These are phyloP conservation scores for Blastomyces emzantsi DNA, from an alignment of 2,329 filamentous ascomycete species.

Conservation along the genomic window DNA sequence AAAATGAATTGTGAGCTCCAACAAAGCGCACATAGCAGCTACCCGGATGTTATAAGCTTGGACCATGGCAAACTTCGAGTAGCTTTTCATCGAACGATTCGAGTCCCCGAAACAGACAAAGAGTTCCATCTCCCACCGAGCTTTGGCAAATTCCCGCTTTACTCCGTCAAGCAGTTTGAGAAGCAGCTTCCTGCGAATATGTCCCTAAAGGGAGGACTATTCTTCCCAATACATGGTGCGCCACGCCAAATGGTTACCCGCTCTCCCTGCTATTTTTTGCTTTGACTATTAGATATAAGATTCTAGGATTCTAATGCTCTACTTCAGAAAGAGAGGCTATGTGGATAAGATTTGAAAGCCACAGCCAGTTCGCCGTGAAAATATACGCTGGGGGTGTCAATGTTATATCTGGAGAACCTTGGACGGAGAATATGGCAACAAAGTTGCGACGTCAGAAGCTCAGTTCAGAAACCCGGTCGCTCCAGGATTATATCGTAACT, in stretches of 20 bases:
- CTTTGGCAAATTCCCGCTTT: conserved; percentile 35
- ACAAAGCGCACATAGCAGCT: no score
- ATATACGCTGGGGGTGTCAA: conserved; percentile 37
- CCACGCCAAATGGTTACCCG: not conserved
- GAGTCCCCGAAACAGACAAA: conserved; percentile 35
- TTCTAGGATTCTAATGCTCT: not conserved
- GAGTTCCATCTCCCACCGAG: conserved; percentile 28
- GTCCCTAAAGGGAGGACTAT: conserved; percentile 35
- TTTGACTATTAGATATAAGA: not conserved
- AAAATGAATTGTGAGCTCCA: not conserved
- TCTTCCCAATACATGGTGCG: conserved; percentile 39
- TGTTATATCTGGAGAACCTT: conserved; percentile 33
- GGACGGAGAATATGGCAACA: conserved; percentile 19
- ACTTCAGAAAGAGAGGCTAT: conserved; percentile 33
- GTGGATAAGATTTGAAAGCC: conserved; percentile 33
- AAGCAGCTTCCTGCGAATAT: conserved; percentile 29
- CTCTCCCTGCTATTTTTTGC: conserved; percentile 8
- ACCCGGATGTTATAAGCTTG: not conserved
- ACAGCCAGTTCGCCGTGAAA: conserved; percentile 29
- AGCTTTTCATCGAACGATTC: conserved; percentile 35
- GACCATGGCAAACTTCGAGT: conserved; percentile 23
- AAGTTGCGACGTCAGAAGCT: conserved; percentile 16
- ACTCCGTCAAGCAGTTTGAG: conserved; percentile 27
- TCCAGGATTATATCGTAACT: conserved; percentile 40
- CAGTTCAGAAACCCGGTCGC: conserved; percentile 13